Percentiles rank a stretch among this genome's conserved stretches.
Evolutionary conservation across 108 stramenopile genomes (phyloP).

Genomic region (Fistulifera solaris): DNA sequence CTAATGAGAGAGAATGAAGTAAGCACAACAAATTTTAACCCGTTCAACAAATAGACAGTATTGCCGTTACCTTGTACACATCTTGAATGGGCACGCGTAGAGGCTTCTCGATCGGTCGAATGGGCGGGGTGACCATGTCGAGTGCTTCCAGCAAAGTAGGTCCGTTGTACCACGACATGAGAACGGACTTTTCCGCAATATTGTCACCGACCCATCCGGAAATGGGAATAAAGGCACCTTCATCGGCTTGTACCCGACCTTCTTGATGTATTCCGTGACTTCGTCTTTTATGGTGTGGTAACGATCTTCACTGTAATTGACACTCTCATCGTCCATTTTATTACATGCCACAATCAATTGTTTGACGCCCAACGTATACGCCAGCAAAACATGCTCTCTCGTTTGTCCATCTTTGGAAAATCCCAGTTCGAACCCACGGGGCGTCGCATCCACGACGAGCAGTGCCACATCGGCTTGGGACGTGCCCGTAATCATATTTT

Average conservation of each 20-base stretch:
- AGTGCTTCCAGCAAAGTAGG: slow-evolving; percentile 89
- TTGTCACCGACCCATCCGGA: slow-evolving; percentile 95
- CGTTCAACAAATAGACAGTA: too few species aligned
- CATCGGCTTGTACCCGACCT: slow-evolving; percentile 69
- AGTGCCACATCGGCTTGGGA: slow-evolving; percentile 93
- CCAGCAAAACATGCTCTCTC: slow-evolving; percentile 88
- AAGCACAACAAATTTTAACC: too few species aligned
- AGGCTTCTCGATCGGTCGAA: slow-evolving; percentile 85
- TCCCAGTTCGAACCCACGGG: slow-evolving; percentile 84
- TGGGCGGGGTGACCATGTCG: slow-evolving; percentile 76
- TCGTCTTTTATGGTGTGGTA: slow-evolving; percentile 87
- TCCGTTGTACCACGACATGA: slow-evolving; percentile 94
- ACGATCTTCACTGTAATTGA: slow-evolving; percentile 79
- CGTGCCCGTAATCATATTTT: slow-evolving; percentile 96
- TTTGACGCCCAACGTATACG: slow-evolving; percentile 91
- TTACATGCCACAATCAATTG: slow-evolving; percentile 95
- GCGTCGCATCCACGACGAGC: slow-evolving; percentile 73
- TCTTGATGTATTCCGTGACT: slow-evolving; percentile 43
- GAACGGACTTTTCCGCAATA: slow-evolving; percentile 81
- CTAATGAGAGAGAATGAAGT: neutral
- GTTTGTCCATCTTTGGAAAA: slow-evolving; percentile 89
- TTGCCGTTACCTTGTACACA: slow-evolving; percentile 60
- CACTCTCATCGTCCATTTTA: slow-evolving; percentile 93
- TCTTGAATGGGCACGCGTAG: slow-evolving; percentile 95
- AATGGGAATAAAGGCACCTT: slow-evolving; percentile 91